Evolutionary conservation across 495 filamentous ascomycete species (phyloP).

Genomic region (Melanomma pulvis-pyrius): DNA sequence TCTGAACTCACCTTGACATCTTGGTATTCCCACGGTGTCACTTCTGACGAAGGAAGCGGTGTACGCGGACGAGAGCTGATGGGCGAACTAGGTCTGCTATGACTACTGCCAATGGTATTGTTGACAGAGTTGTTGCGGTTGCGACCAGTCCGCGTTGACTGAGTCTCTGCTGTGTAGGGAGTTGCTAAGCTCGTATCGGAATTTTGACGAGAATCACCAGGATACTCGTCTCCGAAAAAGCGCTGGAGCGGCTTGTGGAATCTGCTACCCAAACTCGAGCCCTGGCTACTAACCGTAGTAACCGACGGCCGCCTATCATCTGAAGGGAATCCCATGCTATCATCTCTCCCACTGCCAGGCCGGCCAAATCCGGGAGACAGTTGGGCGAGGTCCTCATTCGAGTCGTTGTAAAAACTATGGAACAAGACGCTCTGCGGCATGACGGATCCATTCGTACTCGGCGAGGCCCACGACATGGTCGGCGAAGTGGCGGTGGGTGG

Average conservation of each 20-base stretch:
- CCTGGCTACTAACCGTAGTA: constrained; percentile 86
- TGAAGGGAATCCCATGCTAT: constrained; percentile 69
- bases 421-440: constrained; percentile 47
- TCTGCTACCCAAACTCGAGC: constrained; percentile 75
- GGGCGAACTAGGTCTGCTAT: constrained; percentile 64
- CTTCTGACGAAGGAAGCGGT: constrained; percentile 87
- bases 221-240: constrained; percentile 87
- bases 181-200: constrained; percentile 71
- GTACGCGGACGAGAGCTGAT: constrained; percentile 70
- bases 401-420: constrained; percentile 64
- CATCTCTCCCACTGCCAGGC: constrained; percentile 62
- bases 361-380: constrained; percentile 66
- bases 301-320: constrained; percentile 81
- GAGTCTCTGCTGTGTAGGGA: constrained; percentile 50
- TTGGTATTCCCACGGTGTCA: constrained; percentile 95
- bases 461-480: constrained; percentile 30
- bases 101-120: constrained; percentile 58
- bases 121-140: constrained; percentile 75
- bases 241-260: constrained; percentile 77
- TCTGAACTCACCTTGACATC: constrained; percentile 67
- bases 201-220: constrained; percentile 56
- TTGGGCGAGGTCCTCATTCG: constrained; percentile 66
- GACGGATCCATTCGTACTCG: constrained; percentile 27
- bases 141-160: constrained; percentile 53
- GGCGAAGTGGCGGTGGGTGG: constrained; percentile 56